Conservation (phyloP, 2,329 filamentous ascomycete genomes). For the Stemphylium lycopersici region DNA sequence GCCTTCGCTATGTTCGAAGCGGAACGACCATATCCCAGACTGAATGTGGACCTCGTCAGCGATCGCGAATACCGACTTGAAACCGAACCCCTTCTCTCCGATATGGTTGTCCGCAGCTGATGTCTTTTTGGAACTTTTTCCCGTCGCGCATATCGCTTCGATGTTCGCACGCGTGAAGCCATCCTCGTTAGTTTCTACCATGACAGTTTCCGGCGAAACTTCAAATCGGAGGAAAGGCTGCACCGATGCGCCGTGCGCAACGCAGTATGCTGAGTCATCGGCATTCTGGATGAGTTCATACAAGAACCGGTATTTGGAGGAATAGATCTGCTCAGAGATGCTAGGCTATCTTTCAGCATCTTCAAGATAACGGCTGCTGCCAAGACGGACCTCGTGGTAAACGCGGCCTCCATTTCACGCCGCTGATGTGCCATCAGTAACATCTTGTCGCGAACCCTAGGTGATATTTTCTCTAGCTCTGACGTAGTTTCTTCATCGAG, state of each 20-base stretch:
- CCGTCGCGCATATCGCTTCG: slow-evolving; percentile 47
- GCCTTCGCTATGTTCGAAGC: slow-evolving; percentile 41
- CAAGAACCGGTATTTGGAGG: slow-evolving; percentile 33
- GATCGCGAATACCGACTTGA: slow-evolving; percentile 46
- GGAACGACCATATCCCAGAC: slow-evolving; percentile 49
- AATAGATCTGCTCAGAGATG: slow-evolving; percentile 31
- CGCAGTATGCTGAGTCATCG: slow-evolving; percentile 48
- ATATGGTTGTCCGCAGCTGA: slow-evolving; percentile 29
- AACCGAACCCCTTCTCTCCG: slow-evolving; percentile 49
- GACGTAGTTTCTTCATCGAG: slow-evolving; percentile 17
- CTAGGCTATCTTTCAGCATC: slow-evolving; percentile 6
- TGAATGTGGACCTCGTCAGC: slow-evolving; percentile 49
- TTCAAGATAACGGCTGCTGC: background rate
- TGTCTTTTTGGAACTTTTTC: slow-evolving; percentile 45
- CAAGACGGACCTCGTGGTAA: slow-evolving; percentile 20
- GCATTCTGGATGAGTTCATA: slow-evolving; percentile 52
- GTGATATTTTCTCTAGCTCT: slow-evolving; percentile 11
- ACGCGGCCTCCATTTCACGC: slow-evolving; percentile 21
- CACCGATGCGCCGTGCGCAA: no score
- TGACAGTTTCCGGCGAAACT: slow-evolving; percentile 37
- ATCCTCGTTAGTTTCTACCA: slow-evolving; percentile 55
- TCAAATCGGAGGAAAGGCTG: slow-evolving; percentile 29
- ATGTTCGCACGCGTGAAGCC: slow-evolving; percentile 48
- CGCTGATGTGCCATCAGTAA: slow-evolving; percentile 11
- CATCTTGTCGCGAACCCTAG: slow-evolving; percentile 8